Conservation (phyloP, 768 basidiomycete genomes). For the Rhizopogon roseolus region DNA sequence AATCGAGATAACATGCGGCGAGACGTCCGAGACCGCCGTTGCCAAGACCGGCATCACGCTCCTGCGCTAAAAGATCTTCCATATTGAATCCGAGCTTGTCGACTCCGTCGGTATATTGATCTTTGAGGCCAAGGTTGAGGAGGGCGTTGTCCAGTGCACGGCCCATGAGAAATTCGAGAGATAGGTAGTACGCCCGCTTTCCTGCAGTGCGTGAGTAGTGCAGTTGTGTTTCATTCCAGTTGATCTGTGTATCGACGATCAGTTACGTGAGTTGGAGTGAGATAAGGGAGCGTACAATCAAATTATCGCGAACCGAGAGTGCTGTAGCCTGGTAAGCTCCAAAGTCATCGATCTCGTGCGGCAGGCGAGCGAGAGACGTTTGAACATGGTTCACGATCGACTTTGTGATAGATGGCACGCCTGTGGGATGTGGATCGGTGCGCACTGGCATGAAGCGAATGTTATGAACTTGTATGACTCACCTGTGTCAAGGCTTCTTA, state of each 20-base stretch:
- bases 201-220: constrained; percentile 77
- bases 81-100: constrained; percentile 83
- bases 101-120: constrained; percentile 63
- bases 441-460: background rate
- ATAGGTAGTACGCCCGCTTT: constrained; percentile 93
- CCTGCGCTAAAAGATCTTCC: constrained; percentile 82
- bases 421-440: constrained; percentile 28
- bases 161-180: constrained; percentile 89
- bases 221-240: constrained; percentile 83
- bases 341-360: constrained; percentile 82
- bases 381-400: constrained; percentile 82
- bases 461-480: constrained; percentile 1
- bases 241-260: constrained; percentile 40
- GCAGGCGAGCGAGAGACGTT: constrained; percentile 85
- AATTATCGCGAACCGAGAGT: constrained; percentile 80
- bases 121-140: constrained; percentile 84
- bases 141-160: constrained; percentile 77
- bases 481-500: constrained; percentile 58
- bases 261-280: background rate
- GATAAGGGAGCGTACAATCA: constrained; percentile 50
- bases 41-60: constrained; percentile 92
- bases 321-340: constrained; percentile 93
- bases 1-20: constrained; percentile 96
- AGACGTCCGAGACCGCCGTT: constrained; percentile 95
- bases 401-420: constrained; percentile 57